Percentiles rank a stretch among this genome's conserved stretches.
Conservation (phyloP, 1,139 yeast genomes). For the Suhomyces wounanorum region DNA sequence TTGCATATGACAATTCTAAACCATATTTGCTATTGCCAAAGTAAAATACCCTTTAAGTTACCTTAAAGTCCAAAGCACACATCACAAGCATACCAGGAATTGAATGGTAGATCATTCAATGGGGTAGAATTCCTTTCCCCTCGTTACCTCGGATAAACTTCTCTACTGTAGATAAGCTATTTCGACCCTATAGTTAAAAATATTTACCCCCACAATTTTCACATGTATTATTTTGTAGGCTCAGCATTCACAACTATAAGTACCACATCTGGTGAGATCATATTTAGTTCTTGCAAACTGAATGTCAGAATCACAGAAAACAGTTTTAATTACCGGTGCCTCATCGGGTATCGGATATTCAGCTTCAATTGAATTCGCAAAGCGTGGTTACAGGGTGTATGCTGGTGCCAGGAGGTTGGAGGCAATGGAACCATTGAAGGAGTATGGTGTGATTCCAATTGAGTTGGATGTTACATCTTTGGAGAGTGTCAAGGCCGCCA, state of each 20-base stretch:
- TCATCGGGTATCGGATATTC: constrained; percentile 81
- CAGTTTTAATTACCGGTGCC: constrained; percentile 74
- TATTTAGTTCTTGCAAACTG: neutral
- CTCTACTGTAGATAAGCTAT: too few relatives aligned
- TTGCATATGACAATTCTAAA: too few relatives aligned
- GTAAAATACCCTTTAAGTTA: too few relatives aligned
- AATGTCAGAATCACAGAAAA: constrained; percentile 21
- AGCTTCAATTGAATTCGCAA: constrained; percentile 63
- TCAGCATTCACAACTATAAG: too few relatives aligned
- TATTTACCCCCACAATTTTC: too few relatives aligned
- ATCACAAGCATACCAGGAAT: too few relatives aligned
- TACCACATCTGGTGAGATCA: neutral
- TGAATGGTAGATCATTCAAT: too few relatives aligned
- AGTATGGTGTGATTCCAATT: constrained; percentile 35
- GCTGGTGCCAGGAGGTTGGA: constrained; percentile 74
- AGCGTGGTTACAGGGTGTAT: constrained; percentile 63
- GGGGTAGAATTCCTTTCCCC: too few relatives aligned
- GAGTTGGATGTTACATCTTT: constrained; percentile 55
- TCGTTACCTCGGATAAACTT: too few relatives aligned
- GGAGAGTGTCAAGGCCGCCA: constrained; percentile 51
- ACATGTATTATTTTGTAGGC: neutral
- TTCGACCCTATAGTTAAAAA: too few relatives aligned
- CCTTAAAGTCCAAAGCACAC: too few relatives aligned
- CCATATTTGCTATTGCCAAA: too few relatives aligned
- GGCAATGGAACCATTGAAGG: constrained; percentile 56